Base-by-base conservation (phyloP, 192 early-diverging fungal genomes). In the Coemansia sp. region DNA sequence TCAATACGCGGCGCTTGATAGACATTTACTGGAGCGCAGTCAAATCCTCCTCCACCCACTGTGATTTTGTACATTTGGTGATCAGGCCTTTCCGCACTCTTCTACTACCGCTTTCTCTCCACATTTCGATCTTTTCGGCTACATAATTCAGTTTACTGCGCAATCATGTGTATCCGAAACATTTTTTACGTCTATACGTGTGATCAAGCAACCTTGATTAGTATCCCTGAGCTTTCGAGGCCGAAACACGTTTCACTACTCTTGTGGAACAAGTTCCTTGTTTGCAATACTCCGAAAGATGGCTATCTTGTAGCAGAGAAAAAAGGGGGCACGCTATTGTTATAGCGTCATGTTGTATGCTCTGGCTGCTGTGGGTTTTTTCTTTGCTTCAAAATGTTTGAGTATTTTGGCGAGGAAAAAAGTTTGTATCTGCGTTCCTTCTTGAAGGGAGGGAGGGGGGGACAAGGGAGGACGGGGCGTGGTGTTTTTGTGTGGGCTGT, bases 181-280 rank as follows among this genome's bases (percentile, higher is more conserved):
- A 48, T 27, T 48, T 48, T 32, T 4, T 7, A 7, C 7, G 15
- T 24, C 10, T 43, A 15, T 48, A 5, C 15, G 24, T 48, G 44
- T 26, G 44, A 48, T 48, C 24, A 12, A 14, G 12, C 22, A 48
- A 48, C 15, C 22, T 8, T 24, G 21, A 10, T 11, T 9, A 44
- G 3, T 41, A 24, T 44, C 24, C 18, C 3, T 14, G 8, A 15
- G 3, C 17, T 46, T 29, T 24, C 27, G 44, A 29, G 44, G 15
- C 44, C 44, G 44, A 48, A 48, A 48, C 44, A 48, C 44, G 44
- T 48, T 48, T 48, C 44, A 48, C 53, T 54, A 54, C 32, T 33
- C n/a, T 53, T 26, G 8, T 18, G 0, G 43, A 12, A 6, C n/a
- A 9, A 6, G 44, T 48, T 48, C 44, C 44, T 44, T 11, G 17